Evolutionary conservation across 192 early-diverging fungal species (phyloP).

Genomic region (Coemansia sp.): DNA sequence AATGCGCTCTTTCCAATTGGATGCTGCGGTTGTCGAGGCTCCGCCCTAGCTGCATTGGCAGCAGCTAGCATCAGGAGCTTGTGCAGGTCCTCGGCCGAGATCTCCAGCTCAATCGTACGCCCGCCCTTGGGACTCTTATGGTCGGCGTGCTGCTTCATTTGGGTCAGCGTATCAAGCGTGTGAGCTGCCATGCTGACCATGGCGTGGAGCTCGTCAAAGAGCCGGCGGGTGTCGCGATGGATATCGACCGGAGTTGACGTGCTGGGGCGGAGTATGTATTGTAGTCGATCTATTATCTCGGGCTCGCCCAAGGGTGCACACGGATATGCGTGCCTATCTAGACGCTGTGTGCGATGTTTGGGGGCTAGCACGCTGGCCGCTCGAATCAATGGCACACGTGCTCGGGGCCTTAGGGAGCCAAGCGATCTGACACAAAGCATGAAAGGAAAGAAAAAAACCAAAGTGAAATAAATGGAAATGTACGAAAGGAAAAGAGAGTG

Average conservation of each 20-base stretch:
- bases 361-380: constrained; percentile 21
- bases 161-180: neutral
- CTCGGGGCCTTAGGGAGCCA: neutral
- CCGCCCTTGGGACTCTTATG: neutral
- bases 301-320: neutral
- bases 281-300: constrained; percentile 25
- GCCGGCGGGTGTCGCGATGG: neutral
- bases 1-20: neutral
- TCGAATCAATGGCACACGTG: neutral
- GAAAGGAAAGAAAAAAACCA: constrained; percentile 1
- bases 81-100: constrained; percentile 14
- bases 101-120: constrained; percentile 28
- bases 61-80: constrained; percentile 3
- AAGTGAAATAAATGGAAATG: neutral
- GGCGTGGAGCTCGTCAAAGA: neutral
- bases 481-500: neutral
- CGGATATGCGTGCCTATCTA: neutral
- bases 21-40: constrained; percentile 1
- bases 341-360: neutral
- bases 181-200: neutral
- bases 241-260: neutral
- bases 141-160: neutral
- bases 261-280: constrained; percentile 22
- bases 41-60: neutral
- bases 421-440: neutral